Evolutionary conservation across 1,284 basidiomycete genomes (phyloP), one percentile per base, ranked within the genome.

Genomic region (Ceratobasidium papillatum): DNA sequence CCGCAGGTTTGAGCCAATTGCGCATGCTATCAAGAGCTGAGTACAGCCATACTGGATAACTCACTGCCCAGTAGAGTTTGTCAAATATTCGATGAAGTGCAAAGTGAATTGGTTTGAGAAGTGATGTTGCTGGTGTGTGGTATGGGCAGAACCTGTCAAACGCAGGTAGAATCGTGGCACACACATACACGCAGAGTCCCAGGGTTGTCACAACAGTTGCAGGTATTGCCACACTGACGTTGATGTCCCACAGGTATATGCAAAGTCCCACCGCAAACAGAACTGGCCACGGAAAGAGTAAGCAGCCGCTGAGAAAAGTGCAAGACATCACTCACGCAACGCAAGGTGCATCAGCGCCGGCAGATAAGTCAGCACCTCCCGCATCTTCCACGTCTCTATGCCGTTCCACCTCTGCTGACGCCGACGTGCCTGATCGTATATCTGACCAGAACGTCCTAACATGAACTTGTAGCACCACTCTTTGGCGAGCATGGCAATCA

Each of bases 381-480:
- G 12, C 65, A 68, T 56, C 52, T 36, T 58, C 51, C 52, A 68
- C 30, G 9, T 25, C 36, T 58, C 38, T 0, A 68, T 54, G 7
- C 52, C 65, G 25, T 68, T 25, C 51, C 38, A 68, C 65, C 36
- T 32, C 27, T 58, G 5, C 51, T 68, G 65, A 3, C 65, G 49
- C 19, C 22, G 14, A 5, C 51, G 45, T 3, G 34, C 65, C 19
- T 68, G 65, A 7, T 43, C 41, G 9, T 52, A 45, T 7, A n/a
- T 52, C 1, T 8, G 38, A 1, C 65, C 65, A 19, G 41, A 11
- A 12, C 65, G 65, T 1, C 32, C 32, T 12, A 25, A 51, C 58
- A 68, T 68, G 25, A 68, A 59, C 19, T n/a, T 30, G 56, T 72
- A 47, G 43, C 54, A 59, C 66, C 66, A 69, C 19, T 58, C 52